phyloP scores from a whole-genome alignment of 1,139 yeast species.

The Spencermartinsiella ligniputridi region DNA sequence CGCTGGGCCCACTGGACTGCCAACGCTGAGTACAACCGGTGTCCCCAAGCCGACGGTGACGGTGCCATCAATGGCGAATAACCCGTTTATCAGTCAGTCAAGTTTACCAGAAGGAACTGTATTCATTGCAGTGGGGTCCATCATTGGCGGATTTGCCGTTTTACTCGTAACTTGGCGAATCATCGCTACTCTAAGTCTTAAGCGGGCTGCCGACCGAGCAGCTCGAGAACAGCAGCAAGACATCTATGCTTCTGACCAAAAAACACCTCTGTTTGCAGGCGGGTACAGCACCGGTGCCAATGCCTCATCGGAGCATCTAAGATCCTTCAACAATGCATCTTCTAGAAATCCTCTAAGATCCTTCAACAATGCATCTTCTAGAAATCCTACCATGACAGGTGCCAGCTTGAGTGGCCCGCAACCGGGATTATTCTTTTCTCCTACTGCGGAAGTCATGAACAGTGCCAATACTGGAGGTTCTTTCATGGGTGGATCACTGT shows the following conservation, averaged over 20 bases:
- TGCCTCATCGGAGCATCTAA: slow-evolving; percentile 7
- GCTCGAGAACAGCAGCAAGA: slow-evolving; percentile 14
- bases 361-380: slow-evolving; percentile 7
- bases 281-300: slow-evolving; percentile 12
- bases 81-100: slow-evolving; percentile 58
- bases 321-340: slow-evolving; percentile 6
- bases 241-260: slow-evolving; percentile 16
- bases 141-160: slow-evolving; percentile 53
- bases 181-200: slow-evolving; percentile 21
- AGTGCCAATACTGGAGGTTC: slow-evolving; percentile 25
- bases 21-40: slow-evolving; percentile 15
- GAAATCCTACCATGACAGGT: slow-evolving; percentile 11
- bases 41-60: slow-evolving; percentile 53
- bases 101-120: slow-evolving; percentile 66
- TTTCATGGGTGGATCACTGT: slow-evolving; percentile 13
- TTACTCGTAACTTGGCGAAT: slow-evolving; percentile 40
- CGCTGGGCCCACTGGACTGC: slow-evolving; percentile 6
- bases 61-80: slow-evolving; percentile 54
- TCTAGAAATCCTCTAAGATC: slow-evolving; percentile 6
- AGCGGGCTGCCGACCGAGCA: slow-evolving; percentile 21
- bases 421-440: slow-evolving; percentile 60
- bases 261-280: slow-evolving; percentile 17
- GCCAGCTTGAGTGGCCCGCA: slow-evolving; percentile 9
- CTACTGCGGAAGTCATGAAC: slow-evolving; percentile 71
- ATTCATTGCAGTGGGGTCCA: slow-evolving; percentile 71